Conservation (phyloP, 2,329 filamentous ascomycete species). For the Aspergillus versicolor region DNA sequence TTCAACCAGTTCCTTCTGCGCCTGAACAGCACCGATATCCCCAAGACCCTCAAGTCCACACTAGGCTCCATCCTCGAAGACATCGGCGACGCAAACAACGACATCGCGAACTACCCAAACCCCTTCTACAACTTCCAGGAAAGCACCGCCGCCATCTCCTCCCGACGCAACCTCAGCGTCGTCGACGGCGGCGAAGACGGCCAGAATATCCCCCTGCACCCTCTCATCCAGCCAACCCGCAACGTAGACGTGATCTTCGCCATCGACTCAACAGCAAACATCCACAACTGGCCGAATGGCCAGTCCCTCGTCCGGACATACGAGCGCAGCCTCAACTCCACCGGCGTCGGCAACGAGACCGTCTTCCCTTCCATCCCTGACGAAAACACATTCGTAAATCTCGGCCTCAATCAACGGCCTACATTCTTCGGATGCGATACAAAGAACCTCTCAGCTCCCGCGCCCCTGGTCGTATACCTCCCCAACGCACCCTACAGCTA, state of each 20-base stretch:
- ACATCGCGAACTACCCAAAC: constrained; percentile 76
- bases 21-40: constrained; percentile 56
- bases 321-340: constrained; percentile 58
- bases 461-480: constrained; percentile 73
- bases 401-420: constrained; percentile 70
- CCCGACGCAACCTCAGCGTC: constrained; percentile 58
- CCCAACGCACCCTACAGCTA: constrained; percentile 80
- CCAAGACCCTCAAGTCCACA: constrained; percentile 51
- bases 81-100: constrained; percentile 61
- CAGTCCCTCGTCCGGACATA: constrained; percentile 73
- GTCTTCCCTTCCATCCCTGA: constrained; percentile 72
- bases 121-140: constrained; percentile 66
- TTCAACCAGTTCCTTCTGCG: constrained; percentile 77
- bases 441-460: constrained; percentile 56
- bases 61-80: constrained; percentile 53
- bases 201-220: constrained; percentile 77
- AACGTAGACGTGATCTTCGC: constrained; percentile 78
- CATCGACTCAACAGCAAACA: constrained; percentile 75
- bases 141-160: constrained; percentile 57
- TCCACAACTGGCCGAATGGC: constrained; percentile 73
- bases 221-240: constrained; percentile 70
- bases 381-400: constrained; percentile 74
- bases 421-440: constrained; percentile 79
- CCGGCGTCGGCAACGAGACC: constrained; percentile 63
- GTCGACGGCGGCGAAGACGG: constrained; percentile 77